These are phyloP conservation scores for Xylariales sp. DNA, from an alignment of 2,329 filamentous ascomycete genomes.

Conservation along the genomic window DNA sequence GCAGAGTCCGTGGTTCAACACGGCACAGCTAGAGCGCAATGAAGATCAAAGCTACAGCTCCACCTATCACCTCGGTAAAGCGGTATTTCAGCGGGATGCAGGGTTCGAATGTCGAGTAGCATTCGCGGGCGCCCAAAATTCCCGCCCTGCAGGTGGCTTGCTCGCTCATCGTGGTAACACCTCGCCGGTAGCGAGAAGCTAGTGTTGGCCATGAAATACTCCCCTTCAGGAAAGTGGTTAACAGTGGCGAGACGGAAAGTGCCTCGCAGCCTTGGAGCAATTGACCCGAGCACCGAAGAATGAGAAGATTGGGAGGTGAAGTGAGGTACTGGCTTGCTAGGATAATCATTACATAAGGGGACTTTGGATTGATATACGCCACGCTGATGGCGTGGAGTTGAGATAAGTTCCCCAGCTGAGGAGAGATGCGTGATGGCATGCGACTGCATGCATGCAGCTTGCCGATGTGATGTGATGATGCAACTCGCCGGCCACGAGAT, in stretches of 20 bases:
- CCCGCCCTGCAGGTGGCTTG: slow-evolving; percentile 16
- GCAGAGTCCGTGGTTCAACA: neutral
- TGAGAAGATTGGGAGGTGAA: neutral
- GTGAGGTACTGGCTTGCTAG: neutral
- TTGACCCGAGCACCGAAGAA: neutral
- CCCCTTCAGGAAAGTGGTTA: neutral
- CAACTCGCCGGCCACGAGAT: slow-evolving; percentile 7
- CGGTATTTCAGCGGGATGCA: neutral
- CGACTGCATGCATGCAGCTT: slow-evolving; percentile 17
- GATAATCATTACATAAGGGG: slow-evolving; percentile 1
- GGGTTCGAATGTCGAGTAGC: slow-evolving; percentile 10
- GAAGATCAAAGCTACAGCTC: no score
- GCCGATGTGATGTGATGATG: slow-evolving; percentile 12
- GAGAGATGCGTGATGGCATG: neutral
- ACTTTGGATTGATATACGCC: neutral
- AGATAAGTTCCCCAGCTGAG: slow-evolving; percentile 4
- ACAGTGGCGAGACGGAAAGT: neutral
- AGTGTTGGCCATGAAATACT: neutral
- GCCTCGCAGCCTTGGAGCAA: neutral
- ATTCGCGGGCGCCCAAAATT: slow-evolving; percentile 3
- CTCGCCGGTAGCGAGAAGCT: slow-evolving; percentile 11
- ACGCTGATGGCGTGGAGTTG: neutral
- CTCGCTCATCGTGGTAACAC: slow-evolving; percentile 11
- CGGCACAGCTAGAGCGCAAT: neutral
- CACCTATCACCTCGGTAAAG: no score